A percentile compares a stretch with the other conserved stretches of the same genome.
phyloP scores from a whole-genome alignment of 805 yeast genomes.

The Helenozyma baotianmanensis region DNA sequence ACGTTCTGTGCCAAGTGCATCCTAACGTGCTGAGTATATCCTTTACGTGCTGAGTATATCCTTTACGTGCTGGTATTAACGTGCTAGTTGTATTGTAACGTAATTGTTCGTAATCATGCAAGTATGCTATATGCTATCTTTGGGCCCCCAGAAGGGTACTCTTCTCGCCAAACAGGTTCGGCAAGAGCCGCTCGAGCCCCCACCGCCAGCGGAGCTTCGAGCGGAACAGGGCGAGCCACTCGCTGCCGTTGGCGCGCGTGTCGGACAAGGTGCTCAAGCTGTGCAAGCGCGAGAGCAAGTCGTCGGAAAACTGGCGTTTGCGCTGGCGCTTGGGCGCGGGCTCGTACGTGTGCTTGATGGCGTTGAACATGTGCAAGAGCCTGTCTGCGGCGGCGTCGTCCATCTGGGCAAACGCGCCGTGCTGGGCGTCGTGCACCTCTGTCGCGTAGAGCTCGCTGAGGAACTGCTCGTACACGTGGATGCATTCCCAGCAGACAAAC shows the following conservation, averaged over 20 bases:
- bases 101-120: no score
- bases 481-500: constrained; percentile 62
- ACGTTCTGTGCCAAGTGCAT: no score
- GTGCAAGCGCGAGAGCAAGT: constrained; percentile 18
- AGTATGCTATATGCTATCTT: no score
- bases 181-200: constrained; percentile 20
- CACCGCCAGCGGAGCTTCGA: constrained; percentile 12
- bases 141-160: no score
- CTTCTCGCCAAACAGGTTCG: constrained; percentile 4
- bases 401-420: neutral
- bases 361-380: constrained; percentile 1
- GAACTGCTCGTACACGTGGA: constrained; percentile 51
- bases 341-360: neutral
- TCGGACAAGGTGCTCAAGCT: constrained; percentile 12
- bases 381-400: neutral
- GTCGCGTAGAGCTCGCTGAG: constrained; percentile 35
- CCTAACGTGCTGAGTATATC: no score
- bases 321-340: constrained; percentile 1
- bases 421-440: constrained; percentile 6
- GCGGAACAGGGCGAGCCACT: constrained; percentile 8
- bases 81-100: no score
- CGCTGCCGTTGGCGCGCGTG: constrained; percentile 6
- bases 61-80: no score
- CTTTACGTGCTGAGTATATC: no score
- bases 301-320: constrained; percentile 30